Percentiles rank a stretch among this genome's conserved stretches.
These are phyloP conservation scores for Toxicodendron radicans DNA, from an alignment of 345 rosid genomes.

Conservation along the genomic window DNA sequence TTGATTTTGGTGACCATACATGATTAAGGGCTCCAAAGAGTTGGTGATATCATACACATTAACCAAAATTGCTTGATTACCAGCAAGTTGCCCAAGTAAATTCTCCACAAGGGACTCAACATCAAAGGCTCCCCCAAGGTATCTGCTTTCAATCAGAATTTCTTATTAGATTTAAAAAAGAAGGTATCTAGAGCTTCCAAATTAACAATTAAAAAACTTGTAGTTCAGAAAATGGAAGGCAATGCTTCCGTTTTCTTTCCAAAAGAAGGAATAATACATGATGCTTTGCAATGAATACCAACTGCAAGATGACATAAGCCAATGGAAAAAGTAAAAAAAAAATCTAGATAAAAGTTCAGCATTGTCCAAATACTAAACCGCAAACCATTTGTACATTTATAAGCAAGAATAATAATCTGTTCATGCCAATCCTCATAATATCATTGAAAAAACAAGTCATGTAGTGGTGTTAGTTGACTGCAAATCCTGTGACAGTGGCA, in stretches of 20 bases:
- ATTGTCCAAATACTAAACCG: neutral
- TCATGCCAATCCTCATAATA: neutral
- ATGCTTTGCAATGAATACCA: neutral
- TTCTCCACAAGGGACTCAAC: conserved; percentile 99
- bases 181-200: conserved; percentile 4
- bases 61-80: conserved; percentile 90
- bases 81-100: conserved; percentile 95
- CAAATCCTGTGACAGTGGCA: neutral
- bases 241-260: too few species aligned
- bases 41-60: conserved; percentile 89
- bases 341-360: neutral
- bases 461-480: neutral
- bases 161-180: neutral
- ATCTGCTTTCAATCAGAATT: conserved; percentile 48
- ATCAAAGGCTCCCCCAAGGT: conserved; percentile 98
- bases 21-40: conserved; percentile 75
- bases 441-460: neutral
- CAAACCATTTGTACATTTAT: neutral
- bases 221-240: too few species aligned
- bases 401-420: neutral
- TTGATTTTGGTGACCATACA: conserved; percentile 86
- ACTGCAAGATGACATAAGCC: neutral
- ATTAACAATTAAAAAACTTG: neutral
- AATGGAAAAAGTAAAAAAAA: neutral
- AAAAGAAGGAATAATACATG: neutral